These are phyloP conservation scores for Magnaporthiopsis poae DNA, from an alignment of 2,329 filamentous ascomycete genomes.

Conservation along the genomic window DNA sequence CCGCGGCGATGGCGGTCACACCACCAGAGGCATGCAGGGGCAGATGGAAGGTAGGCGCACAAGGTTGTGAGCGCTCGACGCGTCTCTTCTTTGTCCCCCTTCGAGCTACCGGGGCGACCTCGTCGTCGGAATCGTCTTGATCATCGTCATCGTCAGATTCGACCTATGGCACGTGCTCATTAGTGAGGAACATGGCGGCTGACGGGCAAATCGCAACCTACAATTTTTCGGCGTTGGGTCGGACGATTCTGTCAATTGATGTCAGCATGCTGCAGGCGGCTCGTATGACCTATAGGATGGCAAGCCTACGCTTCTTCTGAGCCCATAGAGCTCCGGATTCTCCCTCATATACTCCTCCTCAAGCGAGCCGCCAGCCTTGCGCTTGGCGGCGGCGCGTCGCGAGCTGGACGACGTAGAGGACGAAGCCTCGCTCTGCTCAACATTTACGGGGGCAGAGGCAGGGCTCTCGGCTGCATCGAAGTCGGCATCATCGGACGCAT, in stretches of 20 bases:
- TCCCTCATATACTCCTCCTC: constrained; percentile 79
- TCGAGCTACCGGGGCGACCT: constrained; percentile 44
- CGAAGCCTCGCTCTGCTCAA: constrained; percentile 45
- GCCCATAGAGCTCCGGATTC: constrained; percentile 88
- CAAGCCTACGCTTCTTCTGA: constrained; percentile 73
- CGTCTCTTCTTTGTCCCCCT: constrained; percentile 62
- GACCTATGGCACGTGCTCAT: constrained; percentile 26
- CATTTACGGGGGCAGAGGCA: constrained; percentile 37
- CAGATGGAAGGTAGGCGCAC: constrained; percentile 32
- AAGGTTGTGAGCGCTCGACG: constrained; percentile 51
- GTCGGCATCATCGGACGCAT: constrained; percentile 59
- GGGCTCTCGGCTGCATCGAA: constrained; percentile 62
- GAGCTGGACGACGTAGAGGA: constrained; percentile 56
- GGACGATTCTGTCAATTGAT: constrained; percentile 39
- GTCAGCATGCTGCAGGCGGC: constrained; percentile 23
- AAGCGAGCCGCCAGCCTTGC: constrained; percentile 51
- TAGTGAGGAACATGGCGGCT: constrained; percentile 12
- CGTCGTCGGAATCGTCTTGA: constrained; percentile 44
- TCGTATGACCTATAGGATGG: constrained; percentile 8
- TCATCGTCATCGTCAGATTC: constrained; percentile 41
- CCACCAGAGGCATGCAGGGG: constrained; percentile 3
- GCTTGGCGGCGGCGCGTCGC: constrained; percentile 55
- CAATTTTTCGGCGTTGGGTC: constrained; percentile 47
- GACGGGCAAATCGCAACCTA: constrained; percentile 25
- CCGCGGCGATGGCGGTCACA: background rate